Evolutionary conservation across 768 basidiomycete genomes (phyloP).

Genomic region (Auriscalpium orientale): DNA sequence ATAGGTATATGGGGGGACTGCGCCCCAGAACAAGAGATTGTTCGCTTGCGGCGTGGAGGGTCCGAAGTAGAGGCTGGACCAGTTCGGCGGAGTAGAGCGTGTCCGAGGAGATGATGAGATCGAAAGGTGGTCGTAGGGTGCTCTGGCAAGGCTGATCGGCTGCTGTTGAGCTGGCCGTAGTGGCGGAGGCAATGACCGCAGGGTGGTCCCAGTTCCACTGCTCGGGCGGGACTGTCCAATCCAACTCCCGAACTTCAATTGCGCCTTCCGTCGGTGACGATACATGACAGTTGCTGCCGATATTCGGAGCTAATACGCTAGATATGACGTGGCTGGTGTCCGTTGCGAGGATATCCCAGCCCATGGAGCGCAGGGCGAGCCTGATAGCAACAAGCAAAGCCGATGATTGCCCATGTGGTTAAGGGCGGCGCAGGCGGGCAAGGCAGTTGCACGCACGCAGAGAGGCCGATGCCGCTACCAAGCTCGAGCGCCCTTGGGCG

Average conservation of each 20-base stretch:
- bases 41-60: slow-evolving; percentile 47
- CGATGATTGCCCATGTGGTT: neutral
- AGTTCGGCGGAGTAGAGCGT: slow-evolving; percentile 66
- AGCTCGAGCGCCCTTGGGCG: slow-evolving; percentile 57
- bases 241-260: slow-evolving; percentile 57
- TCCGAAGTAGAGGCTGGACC: slow-evolving; percentile 59
- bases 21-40: slow-evolving; percentile 28
- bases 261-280: slow-evolving; percentile 31
- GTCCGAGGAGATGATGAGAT: slow-evolving; percentile 77
- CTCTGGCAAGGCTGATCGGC: neutral
- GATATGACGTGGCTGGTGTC: slow-evolving; percentile 60
- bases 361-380: slow-evolving; percentile 57
- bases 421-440: slow-evolving; percentile 5
- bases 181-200: slow-evolving; percentile 26
- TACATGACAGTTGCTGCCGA: slow-evolving; percentile 37
- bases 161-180: slow-evolving; percentile 9
- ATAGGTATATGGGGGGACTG: slow-evolving; percentile 49
- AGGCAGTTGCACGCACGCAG: slow-evolving; percentile 43
- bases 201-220: slow-evolving; percentile 49
- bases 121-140: slow-evolving; percentile 48
- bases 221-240: slow-evolving; percentile 56
- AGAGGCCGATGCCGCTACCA: slow-evolving; percentile 77
- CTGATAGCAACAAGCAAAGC: slow-evolving; percentile 25
- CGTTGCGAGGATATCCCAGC: slow-evolving; percentile 72
- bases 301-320: slow-evolving; percentile 56